Evolutionary conservation across 2,329 filamentous ascomycete species (phyloP), one percentile per base, ranked within the genome.

Genomic region (Penicillium expansum): DNA sequence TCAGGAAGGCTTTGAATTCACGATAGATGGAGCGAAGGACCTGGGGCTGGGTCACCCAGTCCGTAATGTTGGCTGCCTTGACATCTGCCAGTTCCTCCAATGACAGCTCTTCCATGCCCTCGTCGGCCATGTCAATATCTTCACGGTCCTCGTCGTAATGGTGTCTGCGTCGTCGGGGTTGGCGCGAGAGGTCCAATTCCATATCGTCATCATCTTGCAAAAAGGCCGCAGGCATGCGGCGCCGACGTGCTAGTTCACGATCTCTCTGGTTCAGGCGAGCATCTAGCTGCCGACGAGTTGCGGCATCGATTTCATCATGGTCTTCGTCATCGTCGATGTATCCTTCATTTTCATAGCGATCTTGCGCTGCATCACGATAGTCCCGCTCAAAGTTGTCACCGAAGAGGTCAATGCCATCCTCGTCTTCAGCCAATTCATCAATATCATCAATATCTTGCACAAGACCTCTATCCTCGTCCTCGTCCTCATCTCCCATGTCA

Each of bases 1-100:
- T 97, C 68, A 99, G 80, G 79, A 99, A 99, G 3, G 90, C 89
- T 75, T 96, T 96, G 84, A 99, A 99, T 76, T 99, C 94, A 68
- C 93, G 86, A 71, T 92, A 92, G 75, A 99, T 94, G 1, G 92
- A 95, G 65, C 91, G 86, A 76, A 96, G 91, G 13, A 99, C 94
- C 14, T 91, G 86, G 3, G 91, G 90, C 66, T 92, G 88, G 14
- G 91, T 87, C 41, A 99, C 89, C 95, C 95, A 99, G 63, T 99
- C 94, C 0, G 92, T 95, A 70, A 99, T 80, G 65, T 90, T 96
- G 18, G 91, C 85, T 18, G 94, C 92, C 74, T 99, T 99, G 62
- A 97, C 88, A 72, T 99, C 94, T 60, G 90, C 86, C 41, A 99
- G 81, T 13, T 91, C 91, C 75, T 97, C 93, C 0, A 97, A 83